Evolutionary conservation across 1,139 yeast species (phyloP).

Genomic region (Taphrina wiesneri): DNA sequence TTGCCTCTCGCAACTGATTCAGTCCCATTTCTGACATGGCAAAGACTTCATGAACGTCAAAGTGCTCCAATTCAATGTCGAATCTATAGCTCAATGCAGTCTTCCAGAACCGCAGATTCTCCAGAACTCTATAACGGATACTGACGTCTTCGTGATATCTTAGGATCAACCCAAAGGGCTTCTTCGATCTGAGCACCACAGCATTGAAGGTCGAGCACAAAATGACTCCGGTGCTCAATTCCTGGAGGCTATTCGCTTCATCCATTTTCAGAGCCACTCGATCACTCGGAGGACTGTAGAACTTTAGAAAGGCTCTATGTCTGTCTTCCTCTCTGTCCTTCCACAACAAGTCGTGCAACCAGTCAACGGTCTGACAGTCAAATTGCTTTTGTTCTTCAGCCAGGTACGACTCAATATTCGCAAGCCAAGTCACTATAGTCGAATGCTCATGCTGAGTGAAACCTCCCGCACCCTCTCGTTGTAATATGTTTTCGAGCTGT

Average conservation of each 20-base stretch:
- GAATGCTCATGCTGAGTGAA: background rate
- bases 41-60: slow-evolving; percentile 1
- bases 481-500: background rate
- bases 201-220: slow-evolving; percentile 23
- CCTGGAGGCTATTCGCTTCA: background rate
- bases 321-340: background rate
- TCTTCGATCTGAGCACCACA: slow-evolving; percentile 16
- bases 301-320: slow-evolving; percentile 4
- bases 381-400: background rate
- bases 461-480: background rate
- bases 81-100: slow-evolving; percentile 17
- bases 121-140: slow-evolving; percentile 26
- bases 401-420: background rate
- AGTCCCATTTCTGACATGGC: slow-evolving; percentile 3
- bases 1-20: slow-evolving; percentile 2
- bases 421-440: slow-evolving; percentile 3
- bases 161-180: slow-evolving; percentile 24
- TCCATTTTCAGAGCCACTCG: background rate
- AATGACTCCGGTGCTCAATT: slow-evolving; percentile 17
- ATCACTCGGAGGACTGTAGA: background rate
- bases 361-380: background rate
- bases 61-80: background rate
- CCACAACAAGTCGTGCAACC: slow-evolving; percentile 10
- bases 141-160: slow-evolving; percentile 14
- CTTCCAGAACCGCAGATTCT: slow-evolving; percentile 22